Conservation (phyloP, 805 yeast species). For the Candida silvatica region DNA sequence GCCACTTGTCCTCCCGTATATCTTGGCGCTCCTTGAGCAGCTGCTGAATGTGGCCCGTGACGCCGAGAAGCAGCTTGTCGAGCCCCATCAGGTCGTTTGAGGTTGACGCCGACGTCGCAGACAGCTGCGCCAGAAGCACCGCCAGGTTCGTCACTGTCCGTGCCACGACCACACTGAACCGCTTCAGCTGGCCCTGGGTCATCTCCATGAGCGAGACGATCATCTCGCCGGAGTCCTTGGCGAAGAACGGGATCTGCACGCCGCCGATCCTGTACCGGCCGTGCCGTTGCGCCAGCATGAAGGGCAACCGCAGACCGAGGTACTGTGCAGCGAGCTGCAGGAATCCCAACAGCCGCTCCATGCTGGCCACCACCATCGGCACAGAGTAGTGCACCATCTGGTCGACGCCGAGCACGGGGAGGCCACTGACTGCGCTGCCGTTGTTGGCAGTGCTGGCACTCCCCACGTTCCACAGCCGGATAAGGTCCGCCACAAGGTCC, state of each 20-base stretch:
- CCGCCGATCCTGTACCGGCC: no score
- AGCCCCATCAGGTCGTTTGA: background rate
- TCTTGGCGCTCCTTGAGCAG: background rate
- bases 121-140: conserved; percentile 3
- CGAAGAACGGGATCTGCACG: background rate
- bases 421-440: conserved; percentile 14
- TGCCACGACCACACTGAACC: conserved; percentile 12
- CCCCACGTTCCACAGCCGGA: conserved; percentile 5
- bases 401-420: conserved; percentile 19
- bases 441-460: conserved; percentile 4
- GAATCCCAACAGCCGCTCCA: conserved; percentile 14
- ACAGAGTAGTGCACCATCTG: conserved; percentile 13
- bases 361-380: conserved; percentile 13
- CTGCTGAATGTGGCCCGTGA: background rate
- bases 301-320: no score
- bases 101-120: background rate
- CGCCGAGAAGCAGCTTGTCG: background rate
- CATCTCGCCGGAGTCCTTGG: background rate
- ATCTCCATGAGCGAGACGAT: background rate
- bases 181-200: conserved; percentile 7
- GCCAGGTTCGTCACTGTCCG: conserved; percentile 14
- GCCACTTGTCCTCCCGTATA: background rate
- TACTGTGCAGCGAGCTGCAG: conserved; percentile 10
- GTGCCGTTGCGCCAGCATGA: no score
- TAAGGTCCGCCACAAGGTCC: conserved; percentile 3